Evolutionary conservation across 2,329 filamentous ascomycete genomes (phyloP).

Genomic region (Paecilomyces sp.): DNA sequence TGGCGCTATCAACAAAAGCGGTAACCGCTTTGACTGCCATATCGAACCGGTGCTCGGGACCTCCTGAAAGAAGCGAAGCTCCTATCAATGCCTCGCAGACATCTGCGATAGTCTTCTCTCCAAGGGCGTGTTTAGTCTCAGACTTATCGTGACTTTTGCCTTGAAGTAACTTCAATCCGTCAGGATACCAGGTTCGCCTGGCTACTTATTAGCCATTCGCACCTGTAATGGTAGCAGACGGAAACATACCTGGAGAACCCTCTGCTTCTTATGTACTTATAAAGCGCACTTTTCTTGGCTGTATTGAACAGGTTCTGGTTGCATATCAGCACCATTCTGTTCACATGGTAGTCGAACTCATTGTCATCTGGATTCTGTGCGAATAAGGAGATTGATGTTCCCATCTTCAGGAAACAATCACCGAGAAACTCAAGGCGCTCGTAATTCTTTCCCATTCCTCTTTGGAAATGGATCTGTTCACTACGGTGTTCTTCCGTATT

Average conservation of each 20-base stretch:
- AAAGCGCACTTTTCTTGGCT: slow-evolving; percentile 57
- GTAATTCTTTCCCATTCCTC: slow-evolving; percentile 90
- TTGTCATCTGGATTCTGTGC: slow-evolving; percentile 67
- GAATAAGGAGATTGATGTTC: slow-evolving; percentile 81
- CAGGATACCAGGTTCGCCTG: slow-evolving; percentile 79
- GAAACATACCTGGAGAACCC: slow-evolving; percentile 61
- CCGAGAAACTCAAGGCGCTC: slow-evolving; percentile 90
- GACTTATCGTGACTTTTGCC: slow-evolving; percentile 58
- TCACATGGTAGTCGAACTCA: slow-evolving; percentile 83
- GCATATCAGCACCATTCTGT: slow-evolving; percentile 84
- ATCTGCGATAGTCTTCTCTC: slow-evolving; percentile 87
- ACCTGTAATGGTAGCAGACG: neutral
- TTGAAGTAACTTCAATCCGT: slow-evolving; percentile 62
- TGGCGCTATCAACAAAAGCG: slow-evolving; percentile 56
- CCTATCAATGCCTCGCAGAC: slow-evolving; percentile 93
- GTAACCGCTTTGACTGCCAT: slow-evolving; percentile 53
- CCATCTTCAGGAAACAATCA: slow-evolving; percentile 92
- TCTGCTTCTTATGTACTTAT: slow-evolving; percentile 75
- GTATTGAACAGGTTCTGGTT: slow-evolving; percentile 82
- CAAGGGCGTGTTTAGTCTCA: slow-evolving; percentile 56
- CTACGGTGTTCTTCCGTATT: slow-evolving; percentile 66
- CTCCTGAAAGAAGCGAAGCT: slow-evolving; percentile 60
- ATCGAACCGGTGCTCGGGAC: slow-evolving; percentile 46
- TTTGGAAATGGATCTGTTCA: slow-evolving; percentile 65
- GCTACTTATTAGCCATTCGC: slow-evolving; percentile 5